These are phyloP conservation scores for Lasiosphaeria miniovina DNA, from an alignment of 495 filamentous ascomycete genomes.

Conservation along the genomic window DNA sequence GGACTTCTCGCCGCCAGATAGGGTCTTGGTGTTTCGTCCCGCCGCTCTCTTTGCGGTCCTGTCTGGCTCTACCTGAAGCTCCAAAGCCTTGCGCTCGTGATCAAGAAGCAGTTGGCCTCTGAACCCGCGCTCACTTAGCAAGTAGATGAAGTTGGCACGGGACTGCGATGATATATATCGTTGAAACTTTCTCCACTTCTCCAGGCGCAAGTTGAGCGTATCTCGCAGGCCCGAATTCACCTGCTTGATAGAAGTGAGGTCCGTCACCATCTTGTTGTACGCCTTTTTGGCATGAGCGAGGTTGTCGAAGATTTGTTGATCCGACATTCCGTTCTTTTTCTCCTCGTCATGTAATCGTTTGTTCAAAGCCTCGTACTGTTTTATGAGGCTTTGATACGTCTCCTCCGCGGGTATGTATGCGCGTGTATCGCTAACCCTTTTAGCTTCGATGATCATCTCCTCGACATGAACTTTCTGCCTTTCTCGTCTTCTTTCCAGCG, in stretches of 20 bases:
- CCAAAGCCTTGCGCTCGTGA: conserved; percentile 67
- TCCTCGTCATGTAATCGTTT: conserved; percentile 45
- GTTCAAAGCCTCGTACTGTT: conserved; percentile 58
- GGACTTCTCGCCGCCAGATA: conserved; percentile 95
- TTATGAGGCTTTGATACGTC: conserved; percentile 59
- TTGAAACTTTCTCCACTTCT: conserved; percentile 79
- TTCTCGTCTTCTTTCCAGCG: conserved; percentile 46
- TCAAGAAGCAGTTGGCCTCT: conserved; percentile 76
- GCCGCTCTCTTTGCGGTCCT: conserved; percentile 60
- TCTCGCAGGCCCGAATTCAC: conserved; percentile 58
- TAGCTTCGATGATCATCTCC: conserved; percentile 58
- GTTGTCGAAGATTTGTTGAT: conserved; percentile 58
- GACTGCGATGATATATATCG: conserved; percentile 78
- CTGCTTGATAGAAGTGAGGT: conserved; percentile 44
- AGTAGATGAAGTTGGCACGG: conserved; percentile 78
- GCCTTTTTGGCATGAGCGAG: conserved; percentile 33
- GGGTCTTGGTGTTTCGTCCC: conserved; percentile 80
- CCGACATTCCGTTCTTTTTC: conserved; percentile 55
- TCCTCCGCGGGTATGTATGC: conserved; percentile 67
- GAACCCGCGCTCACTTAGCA: conserved; percentile 85
- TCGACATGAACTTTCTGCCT: conserved; percentile 45
- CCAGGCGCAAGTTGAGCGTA: conserved; percentile 65
- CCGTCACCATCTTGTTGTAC: conserved; percentile 37
- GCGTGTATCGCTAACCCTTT: conserved; percentile 50
- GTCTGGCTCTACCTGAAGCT: conserved; percentile 81